These are phyloP conservation scores for Hydnum rufescens DNA, from an alignment of 768 basidiomycete genomes.

Conservation along the genomic window DNA sequence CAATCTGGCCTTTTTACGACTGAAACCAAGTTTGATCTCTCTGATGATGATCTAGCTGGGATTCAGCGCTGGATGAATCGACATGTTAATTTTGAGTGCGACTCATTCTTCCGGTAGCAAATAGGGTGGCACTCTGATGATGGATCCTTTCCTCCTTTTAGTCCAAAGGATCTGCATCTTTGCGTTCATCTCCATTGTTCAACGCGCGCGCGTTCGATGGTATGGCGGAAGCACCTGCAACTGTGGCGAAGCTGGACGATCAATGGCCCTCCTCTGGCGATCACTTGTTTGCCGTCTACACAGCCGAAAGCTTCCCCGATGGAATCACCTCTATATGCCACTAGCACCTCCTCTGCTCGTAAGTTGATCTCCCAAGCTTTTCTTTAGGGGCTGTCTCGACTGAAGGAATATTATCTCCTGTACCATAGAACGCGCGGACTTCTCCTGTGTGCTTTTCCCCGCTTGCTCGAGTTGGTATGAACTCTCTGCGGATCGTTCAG, in stretches of 20 bases:
- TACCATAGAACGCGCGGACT: too few relatives aligned
- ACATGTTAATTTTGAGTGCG: not conserved
- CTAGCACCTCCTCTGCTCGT: not conserved
- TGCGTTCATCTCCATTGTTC: not conserved
- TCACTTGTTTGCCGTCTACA: not conserved
- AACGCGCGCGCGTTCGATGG: too few relatives aligned
- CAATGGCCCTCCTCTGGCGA: not conserved
- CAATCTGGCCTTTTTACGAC: too few relatives aligned
- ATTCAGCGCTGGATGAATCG: not conserved
- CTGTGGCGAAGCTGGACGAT: not conserved
- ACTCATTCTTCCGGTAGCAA: not conserved
- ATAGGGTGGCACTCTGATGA: not conserved
- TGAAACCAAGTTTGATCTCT: too few relatives aligned
- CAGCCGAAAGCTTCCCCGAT: not conserved
- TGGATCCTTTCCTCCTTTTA: not conserved
- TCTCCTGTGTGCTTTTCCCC: not conserved
- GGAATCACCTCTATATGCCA: not conserved
- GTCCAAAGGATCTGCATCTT: not conserved
- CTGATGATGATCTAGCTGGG: too few relatives aligned
- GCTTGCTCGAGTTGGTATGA: not conserved
- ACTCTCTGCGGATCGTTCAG: not conserved
- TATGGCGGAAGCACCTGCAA: too few relatives aligned
- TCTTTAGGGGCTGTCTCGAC: not conserved
- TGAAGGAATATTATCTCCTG: not conserved
- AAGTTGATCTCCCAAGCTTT: not conserved